Evolutionary conservation across 306 rosid genomes (phyloP).

Genomic region (Vigna angularis): DNA sequence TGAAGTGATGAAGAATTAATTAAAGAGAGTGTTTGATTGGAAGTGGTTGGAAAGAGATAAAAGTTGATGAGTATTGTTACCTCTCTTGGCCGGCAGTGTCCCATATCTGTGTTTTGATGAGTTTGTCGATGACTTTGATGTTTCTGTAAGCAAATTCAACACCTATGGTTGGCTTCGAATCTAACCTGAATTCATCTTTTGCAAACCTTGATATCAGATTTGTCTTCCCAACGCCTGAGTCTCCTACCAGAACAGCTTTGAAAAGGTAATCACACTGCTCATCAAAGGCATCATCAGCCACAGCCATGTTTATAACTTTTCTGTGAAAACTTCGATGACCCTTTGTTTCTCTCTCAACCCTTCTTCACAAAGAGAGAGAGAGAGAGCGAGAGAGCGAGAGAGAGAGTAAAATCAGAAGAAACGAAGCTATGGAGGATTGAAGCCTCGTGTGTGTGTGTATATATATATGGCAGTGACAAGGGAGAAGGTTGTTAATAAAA

Average conservation of each 20-base stretch:
- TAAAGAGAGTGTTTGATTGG: constrained; percentile 5
- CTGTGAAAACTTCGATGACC: neutral
- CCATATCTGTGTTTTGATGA: constrained; percentile 96
- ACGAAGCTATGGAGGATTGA: neutral
- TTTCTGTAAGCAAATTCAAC: constrained; percentile 95
- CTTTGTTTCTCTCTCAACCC: neutral
- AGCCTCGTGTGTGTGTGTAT: too few species aligned
- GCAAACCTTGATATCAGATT: constrained; percentile 85
- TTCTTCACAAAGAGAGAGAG: neutral
- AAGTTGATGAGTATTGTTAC: constrained; percentile 38
- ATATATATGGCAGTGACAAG: too few species aligned
- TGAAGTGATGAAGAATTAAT: neutral
- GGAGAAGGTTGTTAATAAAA: neutral
- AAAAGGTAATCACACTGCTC: constrained; percentile 92
- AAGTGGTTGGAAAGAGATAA: neutral
- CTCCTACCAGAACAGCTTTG: constrained; percentile 83
- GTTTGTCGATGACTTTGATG: constrained; percentile 67
- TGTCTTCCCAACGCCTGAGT: constrained; percentile 93
- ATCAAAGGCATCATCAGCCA: constrained; percentile 78
- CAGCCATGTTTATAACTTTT: neutral
- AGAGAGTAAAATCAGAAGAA: constrained; percentile 3
- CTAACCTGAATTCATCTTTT: constrained; percentile 73
- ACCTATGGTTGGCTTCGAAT: constrained; percentile 92
- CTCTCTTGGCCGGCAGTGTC: constrained; percentile 99
- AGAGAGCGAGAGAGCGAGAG: neutral